Percentiles rank a stretch among this genome's conserved stretches.
Conservation (phyloP, 176 grass and related monocot genomes). For the Luzula sylvatica region DNA sequence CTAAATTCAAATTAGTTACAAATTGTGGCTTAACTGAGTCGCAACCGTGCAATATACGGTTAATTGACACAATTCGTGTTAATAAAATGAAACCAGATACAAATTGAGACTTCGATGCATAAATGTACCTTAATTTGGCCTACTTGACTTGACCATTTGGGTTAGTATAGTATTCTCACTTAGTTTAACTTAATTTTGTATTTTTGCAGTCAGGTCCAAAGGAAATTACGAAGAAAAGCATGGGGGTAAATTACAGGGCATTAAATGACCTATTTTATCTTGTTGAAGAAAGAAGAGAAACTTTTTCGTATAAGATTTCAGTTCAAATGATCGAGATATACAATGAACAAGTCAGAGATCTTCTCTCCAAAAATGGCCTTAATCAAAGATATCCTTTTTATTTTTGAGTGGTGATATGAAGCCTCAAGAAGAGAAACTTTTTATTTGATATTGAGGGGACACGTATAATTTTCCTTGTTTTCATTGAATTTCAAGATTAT, state of each 20-base stretch:
- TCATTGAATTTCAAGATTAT: too few species aligned
- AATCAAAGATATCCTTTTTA: slow-evolving; percentile 92
- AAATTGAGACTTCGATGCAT: too few species aligned
- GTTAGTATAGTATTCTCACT: too few species aligned
- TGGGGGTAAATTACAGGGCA: slow-evolving; percentile 94
- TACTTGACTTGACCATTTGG: too few species aligned
- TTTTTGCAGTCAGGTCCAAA: slow-evolving; percentile 68
- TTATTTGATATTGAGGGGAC: background rate
- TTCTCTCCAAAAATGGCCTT: slow-evolving; percentile 61
- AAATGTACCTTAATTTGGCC: too few species aligned
- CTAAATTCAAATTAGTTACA: too few species aligned
- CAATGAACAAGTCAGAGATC: slow-evolving; percentile 97
- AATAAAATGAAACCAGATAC: too few species aligned
- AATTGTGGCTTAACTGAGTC: too few species aligned
- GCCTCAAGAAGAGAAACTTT: too few species aligned
- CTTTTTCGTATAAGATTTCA: slow-evolving; percentile 76
- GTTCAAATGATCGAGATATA: slow-evolving; percentile 98
- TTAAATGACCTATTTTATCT: slow-evolving; percentile 75
- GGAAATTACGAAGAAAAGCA: slow-evolving; percentile 61
- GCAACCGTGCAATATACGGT: too few species aligned
- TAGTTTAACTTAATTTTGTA: background rate
- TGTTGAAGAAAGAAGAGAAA: slow-evolving; percentile 49
- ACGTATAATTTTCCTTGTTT: background rate
- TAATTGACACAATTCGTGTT: too few species aligned
- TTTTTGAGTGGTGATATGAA: too few species aligned